Base-by-base conservation (phyloP, 768 basidiomycete genomes). In the Podaxis sp. region DNA sequence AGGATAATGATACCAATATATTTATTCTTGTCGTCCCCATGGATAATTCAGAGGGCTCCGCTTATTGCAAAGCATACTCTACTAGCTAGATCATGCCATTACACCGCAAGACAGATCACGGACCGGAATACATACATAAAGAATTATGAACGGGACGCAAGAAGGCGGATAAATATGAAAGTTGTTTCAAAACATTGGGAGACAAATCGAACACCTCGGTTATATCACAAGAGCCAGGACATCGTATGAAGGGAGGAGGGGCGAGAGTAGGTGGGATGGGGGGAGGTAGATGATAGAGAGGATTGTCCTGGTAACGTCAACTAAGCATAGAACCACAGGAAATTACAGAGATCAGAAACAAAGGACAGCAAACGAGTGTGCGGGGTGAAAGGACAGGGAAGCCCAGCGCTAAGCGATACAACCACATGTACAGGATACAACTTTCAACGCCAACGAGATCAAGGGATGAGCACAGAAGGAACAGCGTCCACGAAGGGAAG, bases 141-240 rank as follows among this genome's bases (percentile, higher is more conserved):
- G n/a, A 28, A 19, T 26, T 12, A 55, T 28, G 56, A 44, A 39
- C 2, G 28, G 9, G 52, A 56, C 2, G 42, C 9, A 11, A 54
- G 22, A 61, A 52, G 44, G 58, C 15, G 56, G 38, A 65, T 63
- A 65, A 55, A 54, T 53, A 60, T n/a, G 42, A 59, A 63, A 53
- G 57, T 36, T 52, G 51, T 42, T 49, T 44, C 52, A 42, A 28
- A 64, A 64, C 39, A 28, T 48, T 55, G 26, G 44, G 59, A 51
- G 28, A 28, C 2, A 17, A 33, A 19, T 51, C n/a, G 39, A 11
- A n/a, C 56, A 63, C n/a, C 49, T 40, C 39, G 54, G 52, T 17
- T n/a, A 33, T 33, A 33, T 8, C 19, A 19, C 44, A n/a, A n/a
- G 7, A 53, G 57, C 52, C 49, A 56, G 57, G 22, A 38, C 24